These are phyloP conservation scores for Diaporthe humulicola DNA, from an alignment of 2,329 filamentous ascomycete genomes.

Conservation along the genomic window DNA sequence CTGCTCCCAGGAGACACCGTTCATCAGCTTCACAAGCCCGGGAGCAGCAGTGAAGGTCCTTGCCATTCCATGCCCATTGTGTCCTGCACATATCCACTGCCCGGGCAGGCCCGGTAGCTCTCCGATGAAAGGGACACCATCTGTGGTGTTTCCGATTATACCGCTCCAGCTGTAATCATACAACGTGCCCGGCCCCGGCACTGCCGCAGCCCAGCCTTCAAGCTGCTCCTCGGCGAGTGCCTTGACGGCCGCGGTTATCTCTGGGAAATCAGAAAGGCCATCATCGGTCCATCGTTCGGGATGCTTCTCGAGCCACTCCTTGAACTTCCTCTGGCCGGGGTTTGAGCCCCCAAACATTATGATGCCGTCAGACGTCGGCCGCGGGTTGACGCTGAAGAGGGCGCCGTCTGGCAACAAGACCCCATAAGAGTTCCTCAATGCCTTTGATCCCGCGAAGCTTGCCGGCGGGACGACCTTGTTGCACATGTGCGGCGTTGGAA, in stretches of 20 bases:
- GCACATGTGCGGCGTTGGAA: constrained; percentile 43
- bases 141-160: constrained; percentile 42
- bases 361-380: constrained; percentile 47
- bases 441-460: constrained; percentile 28
- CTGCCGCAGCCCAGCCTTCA: constrained; percentile 44
- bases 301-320: constrained; percentile 47
- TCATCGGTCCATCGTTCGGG: constrained; percentile 49
- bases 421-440: constrained; percentile 48
- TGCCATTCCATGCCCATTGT: constrained; percentile 61
- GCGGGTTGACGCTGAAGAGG: constrained; percentile 50
- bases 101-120: constrained; percentile 54
- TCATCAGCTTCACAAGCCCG: constrained; percentile 56
- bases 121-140: constrained; percentile 61
- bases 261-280: constrained; percentile 44
- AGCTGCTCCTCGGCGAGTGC: constrained; percentile 46
- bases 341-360: constrained; percentile 51
- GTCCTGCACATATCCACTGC: constrained; percentile 62
- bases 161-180: constrained; percentile 43
- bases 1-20: constrained; percentile 52
- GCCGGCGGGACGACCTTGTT: constrained; percentile 36
- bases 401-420: constrained; percentile 48
- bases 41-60: constrained; percentile 61
- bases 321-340: constrained; percentile 48
- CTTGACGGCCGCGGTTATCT: constrained; percentile 46
- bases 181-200: constrained; percentile 46